A percentile compares a stretch with the other conserved stretches of the same genome.
Evolutionary conservation across 2,329 filamentous ascomycete species (phyloP).

Genomic region (Venturia aucupariae): DNA sequence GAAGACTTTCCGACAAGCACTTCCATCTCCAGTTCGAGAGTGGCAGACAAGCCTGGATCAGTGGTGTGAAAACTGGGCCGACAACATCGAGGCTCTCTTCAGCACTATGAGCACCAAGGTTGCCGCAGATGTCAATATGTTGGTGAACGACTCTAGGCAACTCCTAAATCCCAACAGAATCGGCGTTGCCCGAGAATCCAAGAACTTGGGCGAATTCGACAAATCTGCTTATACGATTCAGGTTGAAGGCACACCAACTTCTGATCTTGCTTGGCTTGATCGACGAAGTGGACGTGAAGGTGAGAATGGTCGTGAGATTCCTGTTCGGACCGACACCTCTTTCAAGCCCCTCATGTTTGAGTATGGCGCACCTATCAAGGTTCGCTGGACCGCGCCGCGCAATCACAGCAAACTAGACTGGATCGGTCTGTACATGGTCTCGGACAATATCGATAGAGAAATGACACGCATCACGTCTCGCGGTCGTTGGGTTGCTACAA

Average conservation of each 20-base stretch:
- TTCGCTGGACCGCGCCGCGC: slow-evolving; percentile 81
- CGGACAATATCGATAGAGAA: slow-evolving; percentile 81
- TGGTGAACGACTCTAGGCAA: slow-evolving; percentile 79
- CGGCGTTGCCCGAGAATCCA: slow-evolving; percentile 68
- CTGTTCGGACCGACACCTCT: slow-evolving; percentile 53
- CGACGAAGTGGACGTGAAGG: slow-evolving; percentile 65
- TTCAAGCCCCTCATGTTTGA: slow-evolving; percentile 72
- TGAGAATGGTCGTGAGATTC: slow-evolving; percentile 56
- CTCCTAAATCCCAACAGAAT: slow-evolving; percentile 83
- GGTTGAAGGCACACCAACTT: slow-evolving; percentile 54
- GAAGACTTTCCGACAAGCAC: slow-evolving; percentile 77
- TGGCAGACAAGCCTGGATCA: slow-evolving; percentile 82
- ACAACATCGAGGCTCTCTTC: slow-evolving; percentile 85
- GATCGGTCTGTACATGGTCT: slow-evolving; percentile 93
- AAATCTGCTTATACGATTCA: slow-evolving; percentile 70
- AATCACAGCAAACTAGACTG: slow-evolving; percentile 88
- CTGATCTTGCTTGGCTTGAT: slow-evolving; percentile 44
- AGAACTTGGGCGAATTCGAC: slow-evolving; percentile 71
- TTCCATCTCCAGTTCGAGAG: slow-evolving; percentile 73
- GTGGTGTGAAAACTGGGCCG: slow-evolving; percentile 74
- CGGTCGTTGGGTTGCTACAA: slow-evolving; percentile 82
- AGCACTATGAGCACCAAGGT: slow-evolving; percentile 79
- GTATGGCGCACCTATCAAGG: slow-evolving; percentile 81
- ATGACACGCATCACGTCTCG: slow-evolving; percentile 75
- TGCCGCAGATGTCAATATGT: slow-evolving; percentile 72